Base-by-base conservation (phyloP, 495 filamentous ascomycete genomes). In the Elasticomyces elasticus region DNA sequence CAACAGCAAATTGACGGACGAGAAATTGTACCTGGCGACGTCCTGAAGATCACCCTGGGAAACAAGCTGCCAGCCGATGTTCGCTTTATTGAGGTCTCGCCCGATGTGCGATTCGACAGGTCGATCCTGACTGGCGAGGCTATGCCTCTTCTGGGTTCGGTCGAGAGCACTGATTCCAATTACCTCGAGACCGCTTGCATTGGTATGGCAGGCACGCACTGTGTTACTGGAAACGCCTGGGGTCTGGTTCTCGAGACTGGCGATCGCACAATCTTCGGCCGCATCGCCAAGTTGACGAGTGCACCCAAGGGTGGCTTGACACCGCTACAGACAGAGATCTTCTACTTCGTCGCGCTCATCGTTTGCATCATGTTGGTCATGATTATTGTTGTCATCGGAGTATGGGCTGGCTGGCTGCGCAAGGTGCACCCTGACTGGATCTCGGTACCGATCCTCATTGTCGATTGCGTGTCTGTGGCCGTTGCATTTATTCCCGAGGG, bases 401-500 rank as follows among this genome's bases (percentile, higher is more conserved):
- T 76, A 28, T 85, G 76, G 71, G 69, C 77, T 24, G 71, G 77
- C 51, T 73, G 76, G 35, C 76, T 87, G 11, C 73, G 78, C 15
- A 78, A 69, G 35, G 65, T 69, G 9, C 73, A 89, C 60, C 77
- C 76, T 0, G 58, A 63, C 37, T 88, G 79, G 73, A 88, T 89
- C 42, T 33, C 33, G 10, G 52, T 56, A 22, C 45, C 74, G 24
- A 79, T 83, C 47, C 78, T 84, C 28, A 77, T 86, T 50, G 79
- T 87, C 57, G 86, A 87, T 66, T 76, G 75, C 52, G 79, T 80
- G 45, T 76, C 72, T 54, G 77, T 79, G 10, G 83, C 81, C 17
- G 82, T 86, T 7, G 82, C 83, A 13, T 83, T 86, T 67, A 85
- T 89, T 55, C 85, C 85, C 1, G 85, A 84, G 59, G 85, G 81